Evolutionary conservation across 257 asterid species (phyloP).

Genomic region (Coffea canephora): DNA sequence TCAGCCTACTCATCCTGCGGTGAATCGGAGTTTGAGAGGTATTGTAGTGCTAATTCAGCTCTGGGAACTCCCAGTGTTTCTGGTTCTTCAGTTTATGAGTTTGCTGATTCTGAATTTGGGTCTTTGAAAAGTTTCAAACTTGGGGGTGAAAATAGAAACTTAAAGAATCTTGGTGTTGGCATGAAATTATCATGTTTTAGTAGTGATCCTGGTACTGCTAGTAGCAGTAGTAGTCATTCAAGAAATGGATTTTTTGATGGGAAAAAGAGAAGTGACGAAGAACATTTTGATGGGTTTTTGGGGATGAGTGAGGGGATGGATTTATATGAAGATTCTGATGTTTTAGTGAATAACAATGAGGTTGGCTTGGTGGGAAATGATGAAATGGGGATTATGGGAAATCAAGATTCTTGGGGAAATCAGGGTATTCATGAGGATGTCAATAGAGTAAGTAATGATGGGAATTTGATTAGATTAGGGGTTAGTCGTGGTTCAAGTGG

Average conservation of each 20-base stretch:
- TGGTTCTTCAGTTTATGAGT: conserved; percentile 46
- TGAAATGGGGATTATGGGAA: conserved; percentile 25
- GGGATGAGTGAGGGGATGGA: conserved; percentile 9
- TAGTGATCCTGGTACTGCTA: conserved; percentile 24
- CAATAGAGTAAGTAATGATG: conserved; percentile 17
- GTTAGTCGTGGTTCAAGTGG: conserved; percentile 8
- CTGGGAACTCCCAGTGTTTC: conserved; percentile 84
- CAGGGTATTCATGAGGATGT: conserved; percentile 17
- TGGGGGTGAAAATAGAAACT: conserved; percentile 44
- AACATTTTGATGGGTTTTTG: background rate
- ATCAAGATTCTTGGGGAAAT: conserved; percentile 5
- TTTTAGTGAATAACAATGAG: conserved; percentile 23
- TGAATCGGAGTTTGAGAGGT: conserved; percentile 78
- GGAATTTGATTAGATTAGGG: conserved; percentile 15
- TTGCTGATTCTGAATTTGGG: conserved; percentile 64
- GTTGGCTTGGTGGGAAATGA: conserved; percentile 31
- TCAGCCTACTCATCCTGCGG: conserved; percentile 80
- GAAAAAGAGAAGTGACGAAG: conserved; percentile 10
- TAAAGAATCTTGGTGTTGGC: conserved; percentile 30
- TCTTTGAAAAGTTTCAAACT: conserved; percentile 61
- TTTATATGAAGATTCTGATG: conserved; percentile 34
- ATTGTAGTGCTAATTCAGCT: conserved; percentile 84
- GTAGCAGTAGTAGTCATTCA: conserved; percentile 10
- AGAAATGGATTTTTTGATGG: conserved; percentile 33
- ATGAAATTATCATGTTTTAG: conserved; percentile 34